Percentiles rank a stretch among this genome's conserved stretches.
Evolutionary conservation across 139 green algal genomes (phyloP).

Genomic region (Chlorella vulgaris): DNA sequence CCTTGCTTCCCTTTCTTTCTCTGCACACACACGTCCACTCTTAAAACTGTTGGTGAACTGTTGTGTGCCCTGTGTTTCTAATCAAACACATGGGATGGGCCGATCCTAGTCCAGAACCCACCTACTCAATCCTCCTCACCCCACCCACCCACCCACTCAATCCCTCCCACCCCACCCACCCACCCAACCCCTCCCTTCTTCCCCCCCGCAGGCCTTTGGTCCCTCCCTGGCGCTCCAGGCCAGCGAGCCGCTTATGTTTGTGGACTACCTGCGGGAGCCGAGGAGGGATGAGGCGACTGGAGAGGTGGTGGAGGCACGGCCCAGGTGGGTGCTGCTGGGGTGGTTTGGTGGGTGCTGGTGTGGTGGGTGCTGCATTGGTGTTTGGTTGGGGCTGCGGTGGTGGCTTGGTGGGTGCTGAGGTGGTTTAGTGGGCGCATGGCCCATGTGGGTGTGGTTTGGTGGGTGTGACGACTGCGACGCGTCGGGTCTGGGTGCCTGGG

Average conservation of each 20-base stretch:
- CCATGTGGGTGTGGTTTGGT: not conserved
- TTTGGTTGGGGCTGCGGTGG: not conserved
- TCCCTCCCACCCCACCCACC: not conserved
- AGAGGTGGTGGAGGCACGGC: conserved; percentile 75
- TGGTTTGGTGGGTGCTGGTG: not conserved
- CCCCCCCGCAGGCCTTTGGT: conserved; percentile 58
- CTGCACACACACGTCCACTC: too few species aligned
- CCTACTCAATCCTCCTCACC: not conserved
- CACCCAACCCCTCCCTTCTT: not conserved
- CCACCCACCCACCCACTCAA: not conserved
- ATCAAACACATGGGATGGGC: too few species aligned
- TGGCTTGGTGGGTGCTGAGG: not conserved
- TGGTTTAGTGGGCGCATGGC: not conserved
- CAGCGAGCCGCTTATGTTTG: conserved; percentile 88
- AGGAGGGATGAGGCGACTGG: conserved; percentile 84
- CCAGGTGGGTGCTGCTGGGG: conserved; percentile 43
- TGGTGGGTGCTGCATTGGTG: not conserved
- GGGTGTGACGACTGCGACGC: too few species aligned
- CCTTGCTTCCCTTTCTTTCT: too few species aligned
- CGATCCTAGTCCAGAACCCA: too few species aligned
- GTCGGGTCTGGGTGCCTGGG: not conserved
- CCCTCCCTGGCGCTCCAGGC: conserved; percentile 71
- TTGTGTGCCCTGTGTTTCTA: too few species aligned
- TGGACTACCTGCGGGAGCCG: conserved; percentile 93
- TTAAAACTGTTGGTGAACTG: too few species aligned